These are phyloP conservation scores for Leishmania arabica DNA, from an alignment of 208 protist genomes.

Conservation along the genomic window DNA sequence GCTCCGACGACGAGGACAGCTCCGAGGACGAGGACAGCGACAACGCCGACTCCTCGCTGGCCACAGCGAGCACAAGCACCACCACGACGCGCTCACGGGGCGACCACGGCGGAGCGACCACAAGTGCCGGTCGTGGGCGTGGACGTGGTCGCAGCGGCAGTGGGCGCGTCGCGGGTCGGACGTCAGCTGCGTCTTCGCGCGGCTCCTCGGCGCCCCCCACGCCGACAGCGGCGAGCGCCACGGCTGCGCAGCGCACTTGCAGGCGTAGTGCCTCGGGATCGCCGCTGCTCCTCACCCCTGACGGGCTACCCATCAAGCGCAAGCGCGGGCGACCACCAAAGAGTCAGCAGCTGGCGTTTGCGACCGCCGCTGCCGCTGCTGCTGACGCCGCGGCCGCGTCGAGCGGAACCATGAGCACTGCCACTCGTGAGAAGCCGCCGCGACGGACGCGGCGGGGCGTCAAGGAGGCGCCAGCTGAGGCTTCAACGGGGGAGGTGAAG, in stretches of 20 bases:
- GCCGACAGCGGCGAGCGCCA: slow-evolving; percentile 5
- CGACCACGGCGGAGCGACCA: neutral
- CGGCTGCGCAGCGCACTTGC: slow-evolving; percentile 3
- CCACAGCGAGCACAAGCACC: slow-evolving; percentile 6
- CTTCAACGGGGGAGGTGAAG: slow-evolving; percentile 8
- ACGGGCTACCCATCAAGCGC: slow-evolving; percentile 47
- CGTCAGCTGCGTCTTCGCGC: neutral
- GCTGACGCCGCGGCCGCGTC: neutral
- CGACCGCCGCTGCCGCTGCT: slow-evolving; percentile 5
- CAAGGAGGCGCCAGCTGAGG: slow-evolving; percentile 3
- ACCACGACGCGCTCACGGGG: neutral
- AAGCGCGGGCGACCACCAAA: slow-evolving; percentile 68
- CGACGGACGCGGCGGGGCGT: slow-evolving; percentile 2
- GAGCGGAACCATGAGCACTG: neutral
- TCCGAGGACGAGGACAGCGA: neutral
- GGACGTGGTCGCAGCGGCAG: slow-evolving; percentile 28
- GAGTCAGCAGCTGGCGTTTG: slow-evolving; percentile 25
- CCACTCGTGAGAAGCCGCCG: neutral
- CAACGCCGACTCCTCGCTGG: slow-evolving; percentile 1
- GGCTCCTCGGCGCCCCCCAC: neutral
- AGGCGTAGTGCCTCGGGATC: slow-evolving; percentile 1
- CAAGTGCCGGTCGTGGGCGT: slow-evolving; percentile 22
- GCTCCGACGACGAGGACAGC: neutral
- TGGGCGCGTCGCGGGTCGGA: slow-evolving; percentile 3
- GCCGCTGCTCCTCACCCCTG: slow-evolving; percentile 28